Conservation (phyloP, 2,329 filamentous ascomycete species). For the Fusarium sp. region DNA sequence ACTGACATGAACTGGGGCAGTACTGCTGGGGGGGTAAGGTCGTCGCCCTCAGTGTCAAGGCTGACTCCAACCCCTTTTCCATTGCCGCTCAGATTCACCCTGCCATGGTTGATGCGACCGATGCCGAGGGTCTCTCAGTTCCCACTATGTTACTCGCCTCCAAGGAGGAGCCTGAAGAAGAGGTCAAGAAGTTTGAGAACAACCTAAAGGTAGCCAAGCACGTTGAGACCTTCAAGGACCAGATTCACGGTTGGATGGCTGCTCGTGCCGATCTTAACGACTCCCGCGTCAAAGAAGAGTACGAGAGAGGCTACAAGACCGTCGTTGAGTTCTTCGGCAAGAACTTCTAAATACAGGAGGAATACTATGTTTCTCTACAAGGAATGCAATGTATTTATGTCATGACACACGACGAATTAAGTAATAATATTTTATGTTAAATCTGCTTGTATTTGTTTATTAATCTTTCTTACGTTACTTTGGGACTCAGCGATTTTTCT, state of each 20-base stretch:
- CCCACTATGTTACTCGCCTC: constrained; percentile 73
- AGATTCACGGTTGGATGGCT: constrained; percentile 81
- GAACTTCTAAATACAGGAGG: constrained; percentile 52
- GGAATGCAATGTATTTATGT: constrained; percentile 6
- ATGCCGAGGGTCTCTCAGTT: constrained; percentile 69
- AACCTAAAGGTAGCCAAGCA: constrained; percentile 65
- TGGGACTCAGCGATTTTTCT: constrained; percentile 45
- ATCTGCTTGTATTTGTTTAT: neutral
- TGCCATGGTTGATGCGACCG: constrained; percentile 71
- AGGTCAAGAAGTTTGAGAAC: constrained; percentile 67
- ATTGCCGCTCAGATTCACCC: constrained; percentile 66
- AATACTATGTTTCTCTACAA: neutral
- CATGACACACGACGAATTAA: constrained; percentile 22
- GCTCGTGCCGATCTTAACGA: constrained; percentile 70
- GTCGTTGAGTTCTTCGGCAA: constrained; percentile 68
- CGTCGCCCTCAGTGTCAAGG: constrained; percentile 62
- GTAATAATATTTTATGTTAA: neutral
- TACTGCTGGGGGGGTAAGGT: constrained; percentile 81
- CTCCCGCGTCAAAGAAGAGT: constrained; percentile 68
- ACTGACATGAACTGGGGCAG: constrained; percentile 42
- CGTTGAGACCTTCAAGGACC: constrained; percentile 73
- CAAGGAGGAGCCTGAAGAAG: constrained; percentile 68
- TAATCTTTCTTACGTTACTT: constrained; percentile 1
- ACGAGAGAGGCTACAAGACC: constrained; percentile 69
- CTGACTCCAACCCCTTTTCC: constrained; percentile 65